These are phyloP conservation scores for Apiospora pterosperma DNA, from an alignment of 2,329 filamentous ascomycete species.

Conservation along the genomic window DNA sequence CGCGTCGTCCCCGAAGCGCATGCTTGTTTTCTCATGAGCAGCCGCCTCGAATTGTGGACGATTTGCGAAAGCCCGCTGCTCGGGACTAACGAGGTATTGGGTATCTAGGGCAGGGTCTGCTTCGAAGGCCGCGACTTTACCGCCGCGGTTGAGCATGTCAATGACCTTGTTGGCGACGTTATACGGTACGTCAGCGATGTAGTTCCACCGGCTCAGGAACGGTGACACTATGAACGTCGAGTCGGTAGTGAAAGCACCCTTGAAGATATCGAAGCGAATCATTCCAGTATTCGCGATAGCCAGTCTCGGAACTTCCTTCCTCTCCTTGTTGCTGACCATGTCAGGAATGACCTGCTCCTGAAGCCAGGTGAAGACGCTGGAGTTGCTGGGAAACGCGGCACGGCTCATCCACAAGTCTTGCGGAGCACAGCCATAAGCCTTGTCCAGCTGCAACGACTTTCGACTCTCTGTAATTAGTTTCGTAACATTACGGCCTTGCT, in stretches of 20 bases:
- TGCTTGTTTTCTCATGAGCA: constrained; percentile 20
- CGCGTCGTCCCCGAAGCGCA: constrained; percentile 24
- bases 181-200: constrained; percentile 79
- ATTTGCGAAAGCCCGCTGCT: constrained; percentile 28
- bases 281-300: constrained; percentile 86
- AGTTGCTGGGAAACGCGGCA: constrained; percentile 65
- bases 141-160: constrained; percentile 53
- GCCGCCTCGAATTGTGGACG: neutral
- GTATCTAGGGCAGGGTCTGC: constrained; percentile 31
- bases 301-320: constrained; percentile 61
- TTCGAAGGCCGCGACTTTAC: constrained; percentile 40
- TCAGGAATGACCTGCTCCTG: constrained; percentile 71
- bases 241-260: constrained; percentile 86
- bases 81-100: constrained; percentile 47
- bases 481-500: constrained; percentile 69
- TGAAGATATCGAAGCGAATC: constrained; percentile 93
- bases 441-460: constrained; percentile 66
- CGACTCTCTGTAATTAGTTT: constrained; percentile 67
- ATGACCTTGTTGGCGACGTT: constrained; percentile 67
- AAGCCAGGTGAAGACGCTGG: constrained; percentile 82
- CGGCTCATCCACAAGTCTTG: constrained; percentile 78
- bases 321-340: constrained; percentile 53
- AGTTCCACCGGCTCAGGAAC: constrained; percentile 76
- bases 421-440: constrained; percentile 79
- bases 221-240: constrained; percentile 83